These are phyloP conservation scores for Cladophialophora exuberans DNA, from an alignment of 2,329 filamentous ascomycete genomes.

Conservation along the genomic window DNA sequence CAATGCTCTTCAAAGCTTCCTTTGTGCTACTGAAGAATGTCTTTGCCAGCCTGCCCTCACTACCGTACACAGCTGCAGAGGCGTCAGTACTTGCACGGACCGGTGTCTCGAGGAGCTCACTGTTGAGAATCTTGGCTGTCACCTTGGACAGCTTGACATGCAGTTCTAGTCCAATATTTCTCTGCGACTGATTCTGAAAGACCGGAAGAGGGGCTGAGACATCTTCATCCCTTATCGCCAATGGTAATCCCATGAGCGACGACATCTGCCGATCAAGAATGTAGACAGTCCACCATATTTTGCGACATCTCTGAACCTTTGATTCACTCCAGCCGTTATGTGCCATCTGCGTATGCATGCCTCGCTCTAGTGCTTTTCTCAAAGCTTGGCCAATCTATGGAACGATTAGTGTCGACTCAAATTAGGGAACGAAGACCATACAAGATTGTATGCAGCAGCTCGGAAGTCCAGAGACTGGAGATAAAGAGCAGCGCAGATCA, in stretches of 20 bases:
- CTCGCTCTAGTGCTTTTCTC: conserved; percentile 53
- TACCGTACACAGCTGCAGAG: conserved; percentile 46
- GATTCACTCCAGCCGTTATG: conserved; percentile 45
- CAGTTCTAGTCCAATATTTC: conserved; percentile 46
- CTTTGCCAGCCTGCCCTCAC: conserved; percentile 42
- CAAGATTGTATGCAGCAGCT: conserved; percentile 50
- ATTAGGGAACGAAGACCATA: conserved; percentile 33
- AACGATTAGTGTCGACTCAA: conserved; percentile 3
- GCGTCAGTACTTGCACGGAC: background rate
- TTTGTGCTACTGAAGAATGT: conserved; percentile 46
- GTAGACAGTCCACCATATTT: conserved; percentile 60
- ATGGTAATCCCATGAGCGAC: conserved; percentile 57
- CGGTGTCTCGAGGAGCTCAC: conserved; percentile 40
- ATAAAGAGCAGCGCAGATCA: conserved; percentile 58
- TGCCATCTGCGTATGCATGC: conserved; percentile 60
- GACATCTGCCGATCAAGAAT: conserved; percentile 59
- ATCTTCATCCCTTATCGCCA: conserved; percentile 55
- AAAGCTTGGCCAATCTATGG: conserved; percentile 57
- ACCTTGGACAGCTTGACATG: conserved; percentile 53
- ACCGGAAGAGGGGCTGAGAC: conserved; percentile 52
- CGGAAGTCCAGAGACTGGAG: conserved; percentile 56
- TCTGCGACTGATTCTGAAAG: conserved; percentile 45
- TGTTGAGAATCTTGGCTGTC: conserved; percentile 49
- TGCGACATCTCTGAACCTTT: conserved; percentile 52
- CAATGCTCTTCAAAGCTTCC: conserved; percentile 44